phyloP scores from a whole-genome alignment of 2,329 filamentous ascomycete species.

The Cyphellophora europaea region DNA sequence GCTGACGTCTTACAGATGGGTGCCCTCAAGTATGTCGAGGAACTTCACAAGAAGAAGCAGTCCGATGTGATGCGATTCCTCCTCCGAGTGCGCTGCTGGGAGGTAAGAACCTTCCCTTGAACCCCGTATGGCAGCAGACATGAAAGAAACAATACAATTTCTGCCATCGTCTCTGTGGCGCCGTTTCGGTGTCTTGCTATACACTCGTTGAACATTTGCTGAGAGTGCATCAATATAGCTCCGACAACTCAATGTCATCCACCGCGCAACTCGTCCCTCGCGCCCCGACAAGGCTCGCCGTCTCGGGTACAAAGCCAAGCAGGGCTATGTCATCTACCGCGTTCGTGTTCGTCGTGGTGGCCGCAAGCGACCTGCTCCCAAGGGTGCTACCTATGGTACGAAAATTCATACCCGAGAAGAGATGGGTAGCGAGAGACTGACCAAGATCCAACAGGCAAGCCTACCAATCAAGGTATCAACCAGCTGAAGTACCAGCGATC shows the following conservation, averaged over 20 bases:
- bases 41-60: constrained; percentile 99
- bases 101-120: too few species aligned
- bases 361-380: constrained; percentile 90
- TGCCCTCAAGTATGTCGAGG: constrained; percentile 99
- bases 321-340: constrained; percentile 99
- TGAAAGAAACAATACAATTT: too few species aligned
- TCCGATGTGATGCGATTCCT: constrained; percentile 99
- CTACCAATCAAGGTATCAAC: constrained; percentile 99
- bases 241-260: constrained; percentile 98
- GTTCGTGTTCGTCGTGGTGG: constrained; percentile 96
- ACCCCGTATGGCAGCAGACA: too few species aligned
- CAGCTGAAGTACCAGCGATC: constrained; percentile 99
- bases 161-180: constrained; percentile 26
- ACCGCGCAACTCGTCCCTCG: constrained; percentile 95
- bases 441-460: constrained; percentile 95
- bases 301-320: constrained; percentile 99
- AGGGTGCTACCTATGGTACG: constrained; percentile 98
- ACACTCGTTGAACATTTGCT: constrained; percentile 99
- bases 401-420: constrained; percentile 9
- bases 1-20: constrained; percentile 40
- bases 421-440: neutral
- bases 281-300: constrained; percentile 99
- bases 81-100: constrained; percentile 99
- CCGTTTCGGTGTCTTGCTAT: constrained; percentile 57
- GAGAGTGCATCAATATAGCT: constrained; percentile 99